phyloP scores from a whole-genome alignment of 495 filamentous ascomycete species.

The Elaphomyces granulatus region DNA sequence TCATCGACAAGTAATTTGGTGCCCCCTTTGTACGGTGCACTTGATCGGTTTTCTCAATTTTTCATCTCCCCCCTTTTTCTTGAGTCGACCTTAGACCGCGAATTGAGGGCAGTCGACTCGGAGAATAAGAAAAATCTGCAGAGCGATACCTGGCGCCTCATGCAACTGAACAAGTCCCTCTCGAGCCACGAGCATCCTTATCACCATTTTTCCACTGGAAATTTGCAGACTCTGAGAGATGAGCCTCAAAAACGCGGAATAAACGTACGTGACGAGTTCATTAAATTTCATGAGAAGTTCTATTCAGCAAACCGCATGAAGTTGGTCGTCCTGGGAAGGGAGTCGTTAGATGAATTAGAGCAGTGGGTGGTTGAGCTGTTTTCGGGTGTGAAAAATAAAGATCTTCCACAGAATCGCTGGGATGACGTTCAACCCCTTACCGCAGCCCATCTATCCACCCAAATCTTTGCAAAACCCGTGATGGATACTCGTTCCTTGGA shows the following conservation, averaged over 20 bases:
- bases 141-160: constrained; percentile 81
- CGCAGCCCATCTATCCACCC: constrained; percentile 53
- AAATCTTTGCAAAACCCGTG: constrained; percentile 89
- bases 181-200: constrained; percentile 90
- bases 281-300: constrained; percentile 77
- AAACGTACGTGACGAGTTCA: constrained; percentile 85
- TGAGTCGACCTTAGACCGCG: constrained; percentile 76
- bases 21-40: constrained; percentile 72
- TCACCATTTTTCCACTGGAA: constrained; percentile 91
- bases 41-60: constrained; percentile 96
- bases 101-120: constrained; percentile 87
- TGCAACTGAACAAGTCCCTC: constrained; percentile 81
- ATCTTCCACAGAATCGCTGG: constrained; percentile 71
- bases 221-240: constrained; percentile 77
- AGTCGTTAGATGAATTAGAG: constrained; percentile 79
- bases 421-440: constrained; percentile 55
- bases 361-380: constrained; percentile 82
- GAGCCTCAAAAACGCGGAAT: constrained; percentile 68
- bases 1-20: constrained; percentile 9
- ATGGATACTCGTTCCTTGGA: constrained; percentile 82
- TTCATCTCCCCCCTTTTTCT: constrained; percentile 89
- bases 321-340: constrained; percentile 77
- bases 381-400: constrained; percentile 68
- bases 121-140: constrained; percentile 99
- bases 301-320: constrained; percentile 98